Evolutionary conservation across 331 rosid genomes (phyloP), one percentile per base, ranked within the genome.

Genomic region (Acacia pycnantha): DNA sequence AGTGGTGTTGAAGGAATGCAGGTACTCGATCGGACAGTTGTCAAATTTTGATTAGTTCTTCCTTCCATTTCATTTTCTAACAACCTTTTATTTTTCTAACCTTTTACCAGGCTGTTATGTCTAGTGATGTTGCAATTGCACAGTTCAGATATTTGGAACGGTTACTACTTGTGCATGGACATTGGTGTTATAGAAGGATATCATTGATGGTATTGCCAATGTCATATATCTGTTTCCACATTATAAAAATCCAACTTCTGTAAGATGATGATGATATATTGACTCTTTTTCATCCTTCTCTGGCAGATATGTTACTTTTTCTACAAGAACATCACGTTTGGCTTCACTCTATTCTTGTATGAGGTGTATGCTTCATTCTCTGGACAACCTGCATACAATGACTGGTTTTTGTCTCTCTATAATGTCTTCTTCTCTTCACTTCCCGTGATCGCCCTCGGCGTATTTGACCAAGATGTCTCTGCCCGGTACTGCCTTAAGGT

Each of bases 1-100:
- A 96, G 99, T 72, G 99, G 99, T 58, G 92, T 88, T 2, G 99
- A 96, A 88, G 99, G 99, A 79, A 93, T 96, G 99, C 99, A 96
- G 99, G 99, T 95, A 73, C 65, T 69, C 6, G 21, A 15, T 69
- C 8, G 21, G n/a, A 76, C 62, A 73, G 67, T 50, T 54, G 48
- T 29, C 15, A 26, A 53, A 75, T 43, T 77, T 79, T 24, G 16
- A 72, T 73, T 43, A 51, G 35, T 54, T 50, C 82, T 80, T 51
- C 53, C 77, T 73, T 8, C 9, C 33, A 37, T 74, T 47, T n/a
- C 33, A 35, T 35, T 76, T 31, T 67, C 61, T 71, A 68, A 22
- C 19, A 77, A 41, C 86, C 50, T 62, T 43, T 80, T 43, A 68
- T 71, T 76, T 76, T 7, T 11, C 22, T 35, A 65, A 74, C 12